Evolutionary conservation across 495 filamentous ascomycete genomes (phyloP).

Genomic region (Neurospora terricola): DNA sequence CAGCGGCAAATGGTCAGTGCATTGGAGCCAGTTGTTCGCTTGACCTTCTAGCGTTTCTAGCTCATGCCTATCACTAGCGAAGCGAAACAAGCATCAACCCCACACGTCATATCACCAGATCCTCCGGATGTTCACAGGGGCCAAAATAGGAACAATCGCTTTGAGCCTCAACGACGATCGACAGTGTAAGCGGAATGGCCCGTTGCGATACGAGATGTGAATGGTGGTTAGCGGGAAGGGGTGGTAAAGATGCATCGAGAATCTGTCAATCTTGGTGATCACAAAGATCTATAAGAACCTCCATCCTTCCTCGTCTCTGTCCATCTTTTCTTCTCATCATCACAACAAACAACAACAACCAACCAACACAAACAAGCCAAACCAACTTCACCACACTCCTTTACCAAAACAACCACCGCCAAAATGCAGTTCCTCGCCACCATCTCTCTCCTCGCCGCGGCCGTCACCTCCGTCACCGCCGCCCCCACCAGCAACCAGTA

Average conservation of each 20-base stretch:
- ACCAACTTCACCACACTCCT: not conserved
- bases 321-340: not conserved
- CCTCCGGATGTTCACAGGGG: not conserved
- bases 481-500: conserved; percentile 4
- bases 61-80: not conserved
- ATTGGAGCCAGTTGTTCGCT: not conserved
- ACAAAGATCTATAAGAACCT: not conserved
- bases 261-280: not conserved
- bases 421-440: not conserved
- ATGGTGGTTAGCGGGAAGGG: not conserved
- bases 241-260: not conserved
- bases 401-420: not conserved
- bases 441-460: not conserved
- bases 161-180: not conserved
- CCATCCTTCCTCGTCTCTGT: not conserved
- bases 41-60: not conserved
- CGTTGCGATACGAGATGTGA: not conserved
- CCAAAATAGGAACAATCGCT: not conserved
- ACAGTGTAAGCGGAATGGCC: not conserved
- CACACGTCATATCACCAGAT: not conserved
- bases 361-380: not conserved
- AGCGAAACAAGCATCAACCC: not conserved
- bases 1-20: not conserved
- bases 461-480: not conserved
- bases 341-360: not conserved